Evolutionary conservation across 345 rosid genomes (phyloP), one percentile per base, ranked within the genome.

Genomic region (Eucalyptus virginea): DNA sequence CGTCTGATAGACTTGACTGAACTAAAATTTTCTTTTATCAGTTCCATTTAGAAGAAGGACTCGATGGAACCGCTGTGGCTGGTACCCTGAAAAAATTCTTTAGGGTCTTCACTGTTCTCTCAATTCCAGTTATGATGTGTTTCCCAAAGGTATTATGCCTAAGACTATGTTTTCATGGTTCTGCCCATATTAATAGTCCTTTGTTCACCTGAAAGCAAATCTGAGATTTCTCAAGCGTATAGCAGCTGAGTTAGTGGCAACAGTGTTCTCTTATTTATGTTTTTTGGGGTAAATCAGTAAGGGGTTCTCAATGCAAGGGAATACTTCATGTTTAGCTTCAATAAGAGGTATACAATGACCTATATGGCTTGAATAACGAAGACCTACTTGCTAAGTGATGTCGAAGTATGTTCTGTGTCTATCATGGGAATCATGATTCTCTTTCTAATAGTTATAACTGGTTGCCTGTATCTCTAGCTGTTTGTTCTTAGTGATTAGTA

Each of bases 21-120:
- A 85, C 56, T 47, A 49, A 54, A 34, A 16, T 52, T 18, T 54
- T 83, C 87, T 65, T 81, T 86, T 52, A 21, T 62, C 89, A 94
- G 95, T 92, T 92, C 86, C 93, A 95, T 87, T 91, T 92, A 94
- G 94, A 94, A 91, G 96, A 93, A 90, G 96, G 96, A 47, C 81
- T 95, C 89, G 95, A 94, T 91, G 96, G 96, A 87, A 95, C 95
- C 85, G 91, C 94, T 87, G 88, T 90, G 58, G 95, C 96, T 88
- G 93, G 94, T 72, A 93, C 93, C 90, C 92, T 94, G 96, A 96
- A 95, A 93, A 94, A 92, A 8, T 56, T 94, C 90, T 95, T 93
- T 24, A 93, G 98, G 91, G 90, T 91, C 90, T 40, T 95, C 87
- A 95, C 96, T 86, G 89, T 90, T 91, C 90, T 90, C 88, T 87